Base-by-base conservation (phyloP, 805 yeast genomes). In the Cyberlindnera xishuangbannaensis region DNA sequence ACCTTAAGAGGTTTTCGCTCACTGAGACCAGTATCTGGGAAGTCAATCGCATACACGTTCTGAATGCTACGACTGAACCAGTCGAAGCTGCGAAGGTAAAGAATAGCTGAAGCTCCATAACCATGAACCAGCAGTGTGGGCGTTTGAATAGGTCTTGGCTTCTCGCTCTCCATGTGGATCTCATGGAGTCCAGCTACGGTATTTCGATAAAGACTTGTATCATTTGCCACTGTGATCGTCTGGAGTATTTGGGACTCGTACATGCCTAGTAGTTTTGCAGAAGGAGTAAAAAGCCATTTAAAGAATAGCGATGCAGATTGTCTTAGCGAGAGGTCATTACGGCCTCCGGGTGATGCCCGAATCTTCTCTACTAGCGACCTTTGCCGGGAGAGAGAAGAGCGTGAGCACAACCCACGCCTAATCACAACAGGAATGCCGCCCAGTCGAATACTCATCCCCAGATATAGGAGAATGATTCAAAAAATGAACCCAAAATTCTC, bases 51-150 rank as follows among this genome's bases (percentile, higher is more conserved):
- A 53, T 78, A 86, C 21, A 83, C 49, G 27, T 70, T 78, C 2
- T 75, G 73, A 8, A 79, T 59, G 5, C 61, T 39, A 31, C 39
- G 50, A 4, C 72, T 53, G 30, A 81, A 55, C 0, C 57, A 64
- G 28, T 70, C 72, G 43, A 84, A 73, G 51, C 84, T 90, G 41
- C 80, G 73, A 49, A 79, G 72, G 47, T 76, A 90, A 34, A 86
- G 77, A 17, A 94, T 90, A 11, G 87, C 71, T 2, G 95, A 84
- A 0, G 97, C 95, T 2, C 95, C 96, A 52, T 86, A 87, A 0
- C 98, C 98, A 57, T 90, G 98, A 5, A 92, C 60, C 41, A 90
- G 57, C 3, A 92, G 42, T 4, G 67, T 55, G 3, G 71, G 69
- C 2, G 56, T 51, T 2, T 33, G 31, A 9, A 60, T 46, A 5